phyloP scores from a whole-genome alignment of 2,329 filamentous ascomycete genomes.

The Sporothrix globosa region DNA sequence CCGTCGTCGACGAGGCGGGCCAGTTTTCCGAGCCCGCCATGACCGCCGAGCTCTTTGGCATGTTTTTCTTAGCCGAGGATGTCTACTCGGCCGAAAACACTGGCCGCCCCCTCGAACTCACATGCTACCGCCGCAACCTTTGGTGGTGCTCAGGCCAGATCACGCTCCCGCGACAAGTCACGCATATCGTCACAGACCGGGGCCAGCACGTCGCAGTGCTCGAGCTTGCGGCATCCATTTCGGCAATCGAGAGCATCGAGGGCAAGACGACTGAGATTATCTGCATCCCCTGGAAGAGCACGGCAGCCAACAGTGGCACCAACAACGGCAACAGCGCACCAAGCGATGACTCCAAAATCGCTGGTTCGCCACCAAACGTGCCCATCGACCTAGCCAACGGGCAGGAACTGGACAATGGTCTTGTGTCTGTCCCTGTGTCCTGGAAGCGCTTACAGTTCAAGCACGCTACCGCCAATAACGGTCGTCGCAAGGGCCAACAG shows the following conservation, averaged over 20 bases:
- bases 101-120: conserved; percentile 74
- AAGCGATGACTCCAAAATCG: conserved; percentile 51
- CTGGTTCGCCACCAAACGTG: conserved; percentile 57
- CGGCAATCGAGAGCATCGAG: conserved; percentile 88
- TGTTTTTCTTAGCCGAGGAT: conserved; percentile 86
- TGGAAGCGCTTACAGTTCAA: conserved; percentile 97
- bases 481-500: conserved; percentile 87
- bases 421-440: conserved; percentile 76
- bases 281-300: conserved; percentile 91
- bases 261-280: conserved; percentile 92
- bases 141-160: conserved; percentile 93
- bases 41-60: conserved; percentile 78
- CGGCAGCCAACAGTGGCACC: conserved; percentile 51
- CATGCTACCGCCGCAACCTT: conserved; percentile 91
- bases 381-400: conserved; percentile 59
- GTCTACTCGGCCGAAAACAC: conserved; percentile 66
- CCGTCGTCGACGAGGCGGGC: conserved; percentile 67
- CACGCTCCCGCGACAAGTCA: conserved; percentile 71
- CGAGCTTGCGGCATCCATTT: conserved; percentile 78
- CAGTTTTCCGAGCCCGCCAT: conserved; percentile 67
- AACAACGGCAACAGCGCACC: conserved; percentile 36
- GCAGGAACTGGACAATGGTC: conserved; percentile 73
- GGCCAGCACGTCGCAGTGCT: conserved; percentile 76
- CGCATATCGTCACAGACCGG: conserved; percentile 72
- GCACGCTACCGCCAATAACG: conserved; percentile 95